Evolutionary conservation across 2,329 filamentous ascomycete species (phyloP).

Genomic region (Cladosporium sp.): DNA sequence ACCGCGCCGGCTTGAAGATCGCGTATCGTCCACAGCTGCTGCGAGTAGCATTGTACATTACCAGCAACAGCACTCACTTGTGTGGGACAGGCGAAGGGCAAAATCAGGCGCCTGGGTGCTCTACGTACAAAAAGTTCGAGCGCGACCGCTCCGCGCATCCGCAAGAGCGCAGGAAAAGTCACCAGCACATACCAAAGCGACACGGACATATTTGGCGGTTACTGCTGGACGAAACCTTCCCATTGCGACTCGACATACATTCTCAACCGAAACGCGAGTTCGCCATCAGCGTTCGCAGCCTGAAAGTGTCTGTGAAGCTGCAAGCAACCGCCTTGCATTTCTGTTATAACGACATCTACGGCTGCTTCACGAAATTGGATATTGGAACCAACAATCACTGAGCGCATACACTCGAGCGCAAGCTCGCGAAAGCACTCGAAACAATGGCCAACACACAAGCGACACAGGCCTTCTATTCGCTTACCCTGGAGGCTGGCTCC

Average conservation of each 20-base stretch:
- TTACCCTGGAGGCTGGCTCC: constrained; percentile 90
- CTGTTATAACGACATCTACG: not conserved
- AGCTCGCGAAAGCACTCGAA: constrained; percentile 24
- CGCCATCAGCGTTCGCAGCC: not conserved
- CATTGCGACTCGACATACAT: not conserved
- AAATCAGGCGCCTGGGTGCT: not conserved
- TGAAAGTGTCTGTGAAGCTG: not conserved
- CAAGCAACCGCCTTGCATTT: not conserved
- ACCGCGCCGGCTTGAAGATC: constrained; percentile 8
- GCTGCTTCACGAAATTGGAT: not conserved
- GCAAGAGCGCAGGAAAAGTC: not conserved
- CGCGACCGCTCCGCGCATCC: not conserved
- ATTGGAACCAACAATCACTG: not conserved
- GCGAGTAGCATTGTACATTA: not conserved
- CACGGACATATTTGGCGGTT: not conserved
- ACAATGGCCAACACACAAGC: constrained; percentile 95
- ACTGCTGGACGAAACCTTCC: not conserved
- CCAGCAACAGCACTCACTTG: not conserved
- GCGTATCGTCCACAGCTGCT: not conserved
- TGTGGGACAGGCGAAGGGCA: not conserved
- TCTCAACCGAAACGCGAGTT: not conserved
- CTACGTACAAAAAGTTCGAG: not conserved
- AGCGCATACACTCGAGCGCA: not conserved
- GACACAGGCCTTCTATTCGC: constrained; percentile 90
- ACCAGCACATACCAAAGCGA: not conserved